Evolutionary conservation across 2,329 filamentous ascomycete species (phyloP).

Genomic region (Lachnellula cervina): DNA sequence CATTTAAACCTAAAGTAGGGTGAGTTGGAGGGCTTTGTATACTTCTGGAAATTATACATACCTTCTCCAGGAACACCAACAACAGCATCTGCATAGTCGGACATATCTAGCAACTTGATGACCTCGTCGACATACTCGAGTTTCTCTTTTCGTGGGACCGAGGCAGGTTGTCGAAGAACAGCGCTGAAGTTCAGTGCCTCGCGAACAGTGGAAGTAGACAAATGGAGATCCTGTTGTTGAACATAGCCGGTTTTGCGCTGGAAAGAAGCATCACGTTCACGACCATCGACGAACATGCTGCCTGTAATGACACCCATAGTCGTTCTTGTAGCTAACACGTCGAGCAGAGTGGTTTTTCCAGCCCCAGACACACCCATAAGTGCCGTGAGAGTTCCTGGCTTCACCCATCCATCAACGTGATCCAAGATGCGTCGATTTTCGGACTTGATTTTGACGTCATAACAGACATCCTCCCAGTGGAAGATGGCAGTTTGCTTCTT

Average conservation of each 20-base stretch:
- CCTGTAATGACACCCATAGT: constrained; percentile 87
- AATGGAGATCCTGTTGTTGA: constrained; percentile 88
- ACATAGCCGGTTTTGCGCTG: constrained; percentile 91
- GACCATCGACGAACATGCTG: constrained; percentile 55
- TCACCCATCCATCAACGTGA: constrained; percentile 65
- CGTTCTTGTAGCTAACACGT: constrained; percentile 73
- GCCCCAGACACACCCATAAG: constrained; percentile 62
- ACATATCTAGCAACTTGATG: constrained; percentile 86
- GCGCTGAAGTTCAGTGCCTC: constrained; percentile 83
- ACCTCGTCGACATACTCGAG: constrained; percentile 88
- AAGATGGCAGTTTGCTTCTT: constrained; percentile 27
- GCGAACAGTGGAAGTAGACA: constrained; percentile 81
- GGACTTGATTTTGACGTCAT: constrained; percentile 66
- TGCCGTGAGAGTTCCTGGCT: constrained; percentile 64
- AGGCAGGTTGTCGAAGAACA: constrained; percentile 74
- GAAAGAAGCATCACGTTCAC: constrained; percentile 55
- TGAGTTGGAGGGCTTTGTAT: neutral
- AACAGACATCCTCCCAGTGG: constrained; percentile 48
- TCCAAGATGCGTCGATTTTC: constrained; percentile 61
- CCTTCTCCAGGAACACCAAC: constrained; percentile 90
- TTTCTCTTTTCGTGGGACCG: constrained; percentile 70
- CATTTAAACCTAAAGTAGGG: constrained; percentile 47
- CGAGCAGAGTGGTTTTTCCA: constrained; percentile 80
- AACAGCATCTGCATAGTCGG: constrained; percentile 84
- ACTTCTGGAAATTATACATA: constrained; percentile 68